Conservation (phyloP, 2,329 filamentous ascomycete species). For the Polytolypa hystricis region DNA sequence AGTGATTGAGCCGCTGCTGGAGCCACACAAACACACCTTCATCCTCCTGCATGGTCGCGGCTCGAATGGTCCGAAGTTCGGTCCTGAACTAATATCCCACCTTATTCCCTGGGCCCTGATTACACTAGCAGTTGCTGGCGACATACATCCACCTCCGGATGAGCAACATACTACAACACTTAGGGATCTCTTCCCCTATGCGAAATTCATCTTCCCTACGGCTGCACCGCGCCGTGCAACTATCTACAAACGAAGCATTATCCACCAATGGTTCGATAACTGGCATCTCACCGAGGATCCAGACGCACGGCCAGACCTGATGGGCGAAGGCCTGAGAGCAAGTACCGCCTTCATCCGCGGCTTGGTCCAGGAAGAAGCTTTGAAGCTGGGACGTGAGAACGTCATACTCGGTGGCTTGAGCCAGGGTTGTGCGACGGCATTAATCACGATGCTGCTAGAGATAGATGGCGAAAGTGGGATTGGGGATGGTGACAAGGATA, state of each 20-base stretch:
- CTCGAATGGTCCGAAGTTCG: slow-evolving; percentile 33
- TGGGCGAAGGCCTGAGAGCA: slow-evolving; percentile 33
- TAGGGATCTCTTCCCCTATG: slow-evolving; percentile 28
- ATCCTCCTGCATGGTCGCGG: slow-evolving; percentile 43
- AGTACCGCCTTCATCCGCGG: slow-evolving; percentile 31
- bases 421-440: slow-evolving; percentile 41
- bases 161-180: too few relatives aligned
- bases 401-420: slow-evolving; percentile 43
- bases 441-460: slow-evolving; percentile 37
- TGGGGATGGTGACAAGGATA: slow-evolving; percentile 6
- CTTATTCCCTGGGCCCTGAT: slow-evolving; percentile 8
- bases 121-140: too few relatives aligned
- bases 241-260: slow-evolving; percentile 28
- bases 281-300: slow-evolving; percentile 22
- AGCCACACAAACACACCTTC: slow-evolving; percentile 33
- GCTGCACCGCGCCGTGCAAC: slow-evolving; percentile 33
- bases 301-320: slow-evolving; percentile 25
- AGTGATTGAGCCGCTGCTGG: too few relatives aligned
- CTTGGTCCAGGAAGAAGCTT: slow-evolving; percentile 29
- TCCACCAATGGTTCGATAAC: slow-evolving; percentile 40
- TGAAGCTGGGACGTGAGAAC: slow-evolving; percentile 23
- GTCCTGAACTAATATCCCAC: slow-evolving; percentile 27
- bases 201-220: slow-evolving; percentile 43
- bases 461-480: slow-evolving; percentile 23
- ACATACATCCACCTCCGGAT: background rate